Evolutionary conservation across 768 basidiomycete species (phyloP).

Genomic region (Lactarius evosmus): DNA sequence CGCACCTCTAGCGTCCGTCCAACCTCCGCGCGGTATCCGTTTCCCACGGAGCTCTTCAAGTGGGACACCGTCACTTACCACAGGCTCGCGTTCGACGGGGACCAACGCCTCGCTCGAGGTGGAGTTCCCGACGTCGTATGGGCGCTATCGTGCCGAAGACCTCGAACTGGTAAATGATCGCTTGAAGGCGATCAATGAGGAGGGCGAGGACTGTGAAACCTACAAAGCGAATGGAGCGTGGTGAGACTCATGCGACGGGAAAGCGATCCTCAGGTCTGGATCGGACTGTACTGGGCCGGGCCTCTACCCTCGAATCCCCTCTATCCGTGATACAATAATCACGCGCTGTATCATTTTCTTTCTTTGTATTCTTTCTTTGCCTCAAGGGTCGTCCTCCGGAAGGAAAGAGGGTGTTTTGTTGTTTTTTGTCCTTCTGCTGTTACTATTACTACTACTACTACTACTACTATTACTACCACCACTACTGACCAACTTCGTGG

Average conservation of each 20-base stretch:
- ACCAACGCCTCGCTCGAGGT: slow-evolving; percentile 10
- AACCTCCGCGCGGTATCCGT: background rate
- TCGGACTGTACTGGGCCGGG: background rate
- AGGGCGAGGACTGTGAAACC: background rate
- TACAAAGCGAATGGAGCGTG: background rate
- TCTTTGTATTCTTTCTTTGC: background rate
- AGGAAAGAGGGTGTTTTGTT: background rate
- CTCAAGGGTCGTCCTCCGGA: background rate
- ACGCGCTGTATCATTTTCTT: background rate
- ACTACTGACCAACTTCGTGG: background rate
- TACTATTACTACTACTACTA: background rate
- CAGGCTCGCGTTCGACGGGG: background rate
- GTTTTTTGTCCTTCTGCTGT: background rate
- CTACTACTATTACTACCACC: background rate
- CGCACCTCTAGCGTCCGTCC: slow-evolving; percentile 3
- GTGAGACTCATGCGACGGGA: background rate
- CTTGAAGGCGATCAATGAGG: slow-evolving; percentile 7
- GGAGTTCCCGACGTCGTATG: slow-evolving; percentile 14
- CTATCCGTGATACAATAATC: background rate
- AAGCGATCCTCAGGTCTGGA: background rate
- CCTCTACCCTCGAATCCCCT: background rate
- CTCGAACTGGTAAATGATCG: background rate
- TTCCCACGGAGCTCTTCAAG: background rate
- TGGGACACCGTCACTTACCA: background rate
- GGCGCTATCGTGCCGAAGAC: slow-evolving; percentile 14